Conservation (phyloP, 495 filamentous ascomycete genomes). For the Penicillium ochrochloron region DNA sequence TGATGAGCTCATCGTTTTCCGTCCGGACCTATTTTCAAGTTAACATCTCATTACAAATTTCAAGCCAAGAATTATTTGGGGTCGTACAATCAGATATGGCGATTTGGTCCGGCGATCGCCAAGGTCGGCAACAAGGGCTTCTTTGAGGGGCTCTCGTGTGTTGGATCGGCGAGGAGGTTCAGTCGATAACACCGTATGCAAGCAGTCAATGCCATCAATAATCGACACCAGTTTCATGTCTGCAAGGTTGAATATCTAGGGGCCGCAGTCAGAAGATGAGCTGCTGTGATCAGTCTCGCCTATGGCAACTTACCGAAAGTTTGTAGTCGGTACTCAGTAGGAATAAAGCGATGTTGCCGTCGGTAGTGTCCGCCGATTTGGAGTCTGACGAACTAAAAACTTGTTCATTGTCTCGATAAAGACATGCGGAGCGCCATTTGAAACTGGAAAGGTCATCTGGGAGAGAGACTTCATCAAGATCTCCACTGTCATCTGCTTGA, state of each 20-base stretch:
- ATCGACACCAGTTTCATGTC: constrained; percentile 41
- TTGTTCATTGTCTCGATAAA: constrained; percentile 71
- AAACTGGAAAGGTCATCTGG: constrained; percentile 55
- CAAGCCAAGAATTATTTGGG: constrained; percentile 7
- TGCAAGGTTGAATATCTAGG: constrained; percentile 49
- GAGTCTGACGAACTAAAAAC: constrained; percentile 52
- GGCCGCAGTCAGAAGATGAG: neutral
- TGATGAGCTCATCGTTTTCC: constrained; percentile 76
- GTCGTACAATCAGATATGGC: constrained; percentile 79
- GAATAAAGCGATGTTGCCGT: constrained; percentile 67
- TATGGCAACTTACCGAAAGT: constrained; percentile 64
- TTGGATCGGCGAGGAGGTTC: constrained; percentile 74
- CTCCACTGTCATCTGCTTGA: constrained; percentile 74
- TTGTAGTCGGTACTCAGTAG: constrained; percentile 71
- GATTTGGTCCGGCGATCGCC: constrained; percentile 71
- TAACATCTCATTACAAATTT: constrained; percentile 14
- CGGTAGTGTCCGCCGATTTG: constrained; percentile 45
- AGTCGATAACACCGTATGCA: constrained; percentile 74
- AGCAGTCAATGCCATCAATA: constrained; percentile 70
- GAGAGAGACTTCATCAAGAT: constrained; percentile 80
- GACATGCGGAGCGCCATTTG: constrained; percentile 79
- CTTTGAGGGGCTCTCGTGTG: constrained; percentile 70
- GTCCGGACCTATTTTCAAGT: constrained; percentile 66
- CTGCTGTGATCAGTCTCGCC: neutral
- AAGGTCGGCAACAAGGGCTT: constrained; percentile 81